Percentiles rank a stretch among this genome's conserved stretches.
phyloP scores from a whole-genome alignment of 2,329 filamentous ascomycete species.

The Teratosphaeria epicoccoides region DNA sequence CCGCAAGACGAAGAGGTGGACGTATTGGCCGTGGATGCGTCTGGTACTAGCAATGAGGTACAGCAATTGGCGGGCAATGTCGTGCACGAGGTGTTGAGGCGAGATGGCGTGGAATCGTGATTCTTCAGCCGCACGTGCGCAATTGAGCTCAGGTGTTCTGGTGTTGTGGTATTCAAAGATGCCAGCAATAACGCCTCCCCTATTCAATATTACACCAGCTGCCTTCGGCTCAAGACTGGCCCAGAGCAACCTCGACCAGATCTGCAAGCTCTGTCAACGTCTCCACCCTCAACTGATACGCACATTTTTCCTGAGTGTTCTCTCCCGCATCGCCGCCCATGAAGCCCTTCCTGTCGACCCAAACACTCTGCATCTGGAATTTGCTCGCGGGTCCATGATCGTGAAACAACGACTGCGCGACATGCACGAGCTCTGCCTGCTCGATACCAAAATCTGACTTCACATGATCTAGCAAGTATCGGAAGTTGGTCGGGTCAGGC shows the following conservation, averaged over 20 bases:
- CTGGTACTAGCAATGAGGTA: conserved; percentile 31
- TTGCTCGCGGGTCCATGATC: conserved; percentile 57
- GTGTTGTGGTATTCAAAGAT: background rate
- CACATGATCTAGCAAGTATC: conserved; percentile 49
- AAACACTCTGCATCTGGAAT: conserved; percentile 50
- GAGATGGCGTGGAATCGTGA: background rate
- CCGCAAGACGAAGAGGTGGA: conserved; percentile 49
- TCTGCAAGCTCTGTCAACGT: conserved; percentile 52
- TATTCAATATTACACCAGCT: too few relatives aligned
- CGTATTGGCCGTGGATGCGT: conserved; percentile 37
- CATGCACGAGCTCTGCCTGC: conserved; percentile 51
- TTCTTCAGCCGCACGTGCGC: too few relatives aligned
- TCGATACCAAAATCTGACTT: conserved; percentile 46
- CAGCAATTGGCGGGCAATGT: conserved; percentile 28
- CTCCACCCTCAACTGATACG: conserved; percentile 51
- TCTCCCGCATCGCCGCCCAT: conserved; percentile 36
- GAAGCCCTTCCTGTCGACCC: conserved; percentile 49
- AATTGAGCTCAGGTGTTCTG: background rate
- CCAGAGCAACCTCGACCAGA: conserved; percentile 36
- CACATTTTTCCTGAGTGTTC: conserved; percentile 29
- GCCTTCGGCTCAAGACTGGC: background rate
- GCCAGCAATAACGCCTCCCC: too few relatives aligned
- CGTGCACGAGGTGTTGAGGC: conserved; percentile 28
- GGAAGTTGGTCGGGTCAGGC: conserved; percentile 54
- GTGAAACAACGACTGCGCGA: conserved; percentile 55